Base-by-base conservation (phyloP, 352 stramenopile species). In the Phytophthora fragariae region DNA sequence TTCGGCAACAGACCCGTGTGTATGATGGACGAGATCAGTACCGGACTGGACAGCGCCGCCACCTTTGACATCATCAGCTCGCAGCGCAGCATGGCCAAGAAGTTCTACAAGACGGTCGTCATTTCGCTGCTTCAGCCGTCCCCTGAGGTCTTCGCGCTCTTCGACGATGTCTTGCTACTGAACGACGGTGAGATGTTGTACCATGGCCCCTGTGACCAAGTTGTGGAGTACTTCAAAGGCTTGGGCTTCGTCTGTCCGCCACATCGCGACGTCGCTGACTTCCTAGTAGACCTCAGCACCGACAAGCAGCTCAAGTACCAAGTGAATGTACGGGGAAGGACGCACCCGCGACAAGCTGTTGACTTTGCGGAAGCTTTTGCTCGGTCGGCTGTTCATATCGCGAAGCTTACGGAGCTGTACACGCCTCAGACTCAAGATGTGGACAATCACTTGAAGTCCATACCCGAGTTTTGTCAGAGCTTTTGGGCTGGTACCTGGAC, bases 101-200 rank as follows among this genome's bases (percentile, higher is more conserved):
- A 72, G 5, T 50, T 91, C 2, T 53, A 76, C 44, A 71, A 77
- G 44, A 90, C 83, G 5, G 59, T 79, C 11, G 81, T 92, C 10
- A 81, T 97, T 2, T 84, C 88, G 5, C 70, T 97, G 12, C 68
- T 97, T 10, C 80, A 98, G 72, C 94, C 95, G 21, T 80, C 93
- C 3, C 95, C 95, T 0, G 93, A 98, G 73, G 93, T 96, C 9
- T 93, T 97, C 33, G 84, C 83, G 10, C 71, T 98, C 6, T 98
- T 98, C 74, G 95, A 98, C 75, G 89, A 98, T 64, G 55, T 88
- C 11, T 6, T 88, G 39, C 59, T 88, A 15, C 52, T 88, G 15
- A 85, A 86, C 68, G 75, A 86, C 92, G 12, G 72, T 19, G 60
- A 84, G 19, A 69, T 86, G 27, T 79, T 83, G 65, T 88, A 86